Evolutionary conservation across 2,329 filamentous ascomycete genomes (phyloP).

Genomic region (Cladophialophora bantiana): DNA sequence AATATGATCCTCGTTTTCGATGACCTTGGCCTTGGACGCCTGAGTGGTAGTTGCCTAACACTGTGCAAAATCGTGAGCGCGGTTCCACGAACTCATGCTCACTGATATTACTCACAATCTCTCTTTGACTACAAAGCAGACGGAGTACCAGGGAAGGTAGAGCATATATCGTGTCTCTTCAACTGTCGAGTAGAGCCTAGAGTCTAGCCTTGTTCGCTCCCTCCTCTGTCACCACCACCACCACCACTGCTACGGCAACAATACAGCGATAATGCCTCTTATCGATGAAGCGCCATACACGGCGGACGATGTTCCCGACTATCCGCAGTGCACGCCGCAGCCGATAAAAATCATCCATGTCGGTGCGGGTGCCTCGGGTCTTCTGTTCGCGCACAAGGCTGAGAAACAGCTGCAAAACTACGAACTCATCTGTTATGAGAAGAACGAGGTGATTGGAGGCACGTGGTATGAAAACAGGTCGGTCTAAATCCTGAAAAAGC

Average conservation of each 20-base stretch:
- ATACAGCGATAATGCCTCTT: slow-evolving; percentile 23
- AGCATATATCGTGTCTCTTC: too few relatives aligned
- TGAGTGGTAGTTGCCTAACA: too few relatives aligned
- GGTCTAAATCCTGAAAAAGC: background rate
- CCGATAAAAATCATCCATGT: slow-evolving; percentile 37
- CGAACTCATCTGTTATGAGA: slow-evolving; percentile 35
- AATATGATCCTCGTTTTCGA: too few relatives aligned
- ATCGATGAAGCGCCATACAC: slow-evolving; percentile 21
- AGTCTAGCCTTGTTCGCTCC: too few relatives aligned
- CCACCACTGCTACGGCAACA: background rate
- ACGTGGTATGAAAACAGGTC: slow-evolving; percentile 32
- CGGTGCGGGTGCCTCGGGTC: slow-evolving; percentile 34
- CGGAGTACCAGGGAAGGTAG: too few relatives aligned
- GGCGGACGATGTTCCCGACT: slow-evolving; percentile 27
- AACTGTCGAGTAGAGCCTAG: too few relatives aligned
- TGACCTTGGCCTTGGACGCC: too few relatives aligned
- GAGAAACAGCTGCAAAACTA: slow-evolving; percentile 47
- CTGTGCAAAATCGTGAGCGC: too few relatives aligned
- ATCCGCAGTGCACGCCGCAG: slow-evolving; percentile 32
- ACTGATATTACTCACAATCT: too few relatives aligned
- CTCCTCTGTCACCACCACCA: background rate
- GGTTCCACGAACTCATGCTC: too few relatives aligned
- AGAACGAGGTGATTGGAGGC: slow-evolving; percentile 32
- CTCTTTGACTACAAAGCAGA: too few relatives aligned
- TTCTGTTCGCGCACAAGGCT: slow-evolving; percentile 31